phyloP scores from a whole-genome alignment of 805 yeast genomes.

The Pichia insulana region DNA sequence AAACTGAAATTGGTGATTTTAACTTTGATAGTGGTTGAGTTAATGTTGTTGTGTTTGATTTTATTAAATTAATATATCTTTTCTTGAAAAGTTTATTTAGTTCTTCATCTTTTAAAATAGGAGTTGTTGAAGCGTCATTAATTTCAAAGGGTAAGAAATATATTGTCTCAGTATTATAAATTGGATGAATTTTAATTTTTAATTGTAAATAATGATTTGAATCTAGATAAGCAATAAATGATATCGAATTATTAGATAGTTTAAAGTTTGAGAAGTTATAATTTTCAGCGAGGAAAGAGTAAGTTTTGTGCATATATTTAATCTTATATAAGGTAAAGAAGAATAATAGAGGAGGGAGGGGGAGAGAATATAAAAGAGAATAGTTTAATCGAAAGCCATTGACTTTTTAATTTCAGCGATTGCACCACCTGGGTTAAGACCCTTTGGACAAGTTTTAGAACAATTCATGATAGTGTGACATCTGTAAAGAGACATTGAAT shows the following conservation, averaged over 20 bases:
- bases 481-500: conserved; percentile 95
- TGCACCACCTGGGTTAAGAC: conserved; percentile 94
- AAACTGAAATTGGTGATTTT: neutral
- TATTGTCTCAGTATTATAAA: neutral
- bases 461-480: conserved; percentile 99
- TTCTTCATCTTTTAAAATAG: too few relatives aligned
- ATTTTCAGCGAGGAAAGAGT: neutral
- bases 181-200: neutral
- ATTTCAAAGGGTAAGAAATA: neutral
- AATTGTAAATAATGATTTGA: neutral
- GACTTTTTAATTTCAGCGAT: conserved; percentile 95
- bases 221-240: neutral
- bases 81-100: too few relatives aligned
- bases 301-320: too few relatives aligned
- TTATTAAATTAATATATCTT: too few relatives aligned
- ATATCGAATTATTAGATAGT: neutral
- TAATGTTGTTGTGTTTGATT: too few relatives aligned
- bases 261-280: neutral
- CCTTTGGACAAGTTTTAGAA: conserved; percentile 96
- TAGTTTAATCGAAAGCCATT: conserved; percentile 61
- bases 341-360: conserved; percentile 12
- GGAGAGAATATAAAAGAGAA: neutral
- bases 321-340: conserved; percentile 5
- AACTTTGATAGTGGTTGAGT: too few relatives aligned
- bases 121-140: too few relatives aligned